Evolutionary conservation across 768 basidiomycete genomes (phyloP).

Genomic region (Cystofilobasidium bisporidii): DNA sequence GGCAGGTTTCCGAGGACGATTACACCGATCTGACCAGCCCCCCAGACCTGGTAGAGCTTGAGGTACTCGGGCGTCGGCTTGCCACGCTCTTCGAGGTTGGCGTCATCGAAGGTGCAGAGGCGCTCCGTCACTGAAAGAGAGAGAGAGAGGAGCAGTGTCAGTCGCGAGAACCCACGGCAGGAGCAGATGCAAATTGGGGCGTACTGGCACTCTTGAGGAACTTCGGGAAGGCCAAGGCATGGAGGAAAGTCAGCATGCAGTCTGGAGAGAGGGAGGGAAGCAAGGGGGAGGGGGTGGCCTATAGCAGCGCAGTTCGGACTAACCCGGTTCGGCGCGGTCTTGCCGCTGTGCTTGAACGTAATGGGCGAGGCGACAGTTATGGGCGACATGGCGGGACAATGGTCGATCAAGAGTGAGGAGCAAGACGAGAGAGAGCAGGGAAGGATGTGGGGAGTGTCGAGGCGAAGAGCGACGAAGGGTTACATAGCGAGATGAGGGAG

Average conservation of each 20-base stretch:
- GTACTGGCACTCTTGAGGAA: background rate
- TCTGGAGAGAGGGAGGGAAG: constrained; percentile 26
- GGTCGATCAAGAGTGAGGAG: too few relatives aligned
- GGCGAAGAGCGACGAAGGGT: too few relatives aligned
- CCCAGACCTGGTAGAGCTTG: constrained; percentile 31
- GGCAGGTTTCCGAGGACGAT: constrained; percentile 39
- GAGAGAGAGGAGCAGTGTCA: background rate
- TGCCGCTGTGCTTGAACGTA: constrained; percentile 34
- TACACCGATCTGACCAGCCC: constrained; percentile 35
- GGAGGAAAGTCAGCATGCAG: background rate
- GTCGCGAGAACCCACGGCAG: background rate
- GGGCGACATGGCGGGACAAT: constrained; percentile 10
- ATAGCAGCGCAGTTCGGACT: background rate
- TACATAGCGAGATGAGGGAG: too few relatives aligned
- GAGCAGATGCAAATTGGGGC: background rate
- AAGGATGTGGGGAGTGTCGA: background rate
- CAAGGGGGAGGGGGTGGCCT: background rate
- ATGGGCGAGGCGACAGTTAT: constrained; percentile 27
- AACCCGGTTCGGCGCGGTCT: constrained; percentile 33
- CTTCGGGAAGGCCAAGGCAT: background rate
- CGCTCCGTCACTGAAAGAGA: constrained; percentile 38
- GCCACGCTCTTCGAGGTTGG: constrained; percentile 32
- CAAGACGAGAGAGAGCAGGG: background rate
- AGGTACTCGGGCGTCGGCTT: constrained; percentile 35
- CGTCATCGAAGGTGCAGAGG: constrained; percentile 34